Conservation (phyloP, 2,329 filamentous ascomycete genomes). For the Rhinocladiella mackenziei region DNA sequence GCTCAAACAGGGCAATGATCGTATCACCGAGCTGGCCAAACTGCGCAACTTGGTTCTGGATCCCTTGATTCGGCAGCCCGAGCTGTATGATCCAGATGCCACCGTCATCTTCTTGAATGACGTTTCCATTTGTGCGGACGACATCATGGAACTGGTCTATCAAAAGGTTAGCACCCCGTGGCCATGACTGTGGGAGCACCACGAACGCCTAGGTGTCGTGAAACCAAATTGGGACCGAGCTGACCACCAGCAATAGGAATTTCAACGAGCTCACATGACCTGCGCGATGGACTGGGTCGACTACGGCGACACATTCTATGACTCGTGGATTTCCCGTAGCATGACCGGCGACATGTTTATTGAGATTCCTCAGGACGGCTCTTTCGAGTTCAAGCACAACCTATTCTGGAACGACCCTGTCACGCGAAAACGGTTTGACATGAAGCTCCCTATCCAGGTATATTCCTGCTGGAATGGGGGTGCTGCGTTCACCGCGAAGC, state of each 20-base stretch:
- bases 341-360: constrained; percentile 56
- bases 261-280: constrained; percentile 51
- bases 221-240: too few species aligned
- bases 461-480: constrained; percentile 61
- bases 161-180: too few species aligned
- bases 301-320: constrained; percentile 51
- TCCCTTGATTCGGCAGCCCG: constrained; percentile 39
- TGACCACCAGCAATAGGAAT: too few species aligned
- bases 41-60: constrained; percentile 53
- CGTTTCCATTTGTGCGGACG: constrained; percentile 51
- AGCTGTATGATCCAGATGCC: constrained; percentile 35
- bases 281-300: constrained; percentile 59
- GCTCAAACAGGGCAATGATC: constrained; percentile 34
- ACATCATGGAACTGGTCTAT: constrained; percentile 55
- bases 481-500: constrained; percentile 46
- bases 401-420: constrained; percentile 52
- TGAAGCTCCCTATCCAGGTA: constrained; percentile 52
- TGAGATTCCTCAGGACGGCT: constrained; percentile 48
- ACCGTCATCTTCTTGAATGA: constrained; percentile 55
- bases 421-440: constrained; percentile 35
- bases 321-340: constrained; percentile 53
- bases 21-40: constrained; percentile 48
- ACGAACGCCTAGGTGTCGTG: too few species aligned
- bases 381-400: constrained; percentile 48
- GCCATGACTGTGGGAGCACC: too few species aligned